Percentiles rank a stretch among this genome's conserved stretches.
These are phyloP conservation scores for Ascoidea asiatica DNA, from an alignment of 805 yeast genomes.

Conservation along the genomic window DNA sequence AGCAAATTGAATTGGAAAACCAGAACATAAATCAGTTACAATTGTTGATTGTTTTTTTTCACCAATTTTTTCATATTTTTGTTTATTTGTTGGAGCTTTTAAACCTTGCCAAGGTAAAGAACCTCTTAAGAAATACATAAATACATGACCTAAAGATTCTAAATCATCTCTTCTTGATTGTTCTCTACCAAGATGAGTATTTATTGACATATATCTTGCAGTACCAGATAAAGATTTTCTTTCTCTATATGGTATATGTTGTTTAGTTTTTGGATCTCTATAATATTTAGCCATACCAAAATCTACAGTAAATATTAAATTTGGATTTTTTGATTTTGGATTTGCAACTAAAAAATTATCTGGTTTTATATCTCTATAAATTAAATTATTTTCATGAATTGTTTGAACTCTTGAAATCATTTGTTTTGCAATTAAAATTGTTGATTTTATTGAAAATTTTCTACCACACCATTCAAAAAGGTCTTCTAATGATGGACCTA, in stretches of 20 bases:
- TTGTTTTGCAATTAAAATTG: constrained; percentile 62
- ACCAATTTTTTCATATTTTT: constrained; percentile 74
- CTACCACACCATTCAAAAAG: constrained; percentile 83
- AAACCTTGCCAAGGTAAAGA: constrained; percentile 86
- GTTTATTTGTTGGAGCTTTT: constrained; percentile 75
- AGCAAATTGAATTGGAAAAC: constrained; percentile 61
- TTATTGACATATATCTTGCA: constrained; percentile 78
- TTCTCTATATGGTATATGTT: constrained; percentile 74
- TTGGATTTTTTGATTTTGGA: constrained; percentile 45
- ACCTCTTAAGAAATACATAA: constrained; percentile 66
- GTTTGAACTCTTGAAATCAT: constrained; percentile 63
- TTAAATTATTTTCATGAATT: constrained; percentile 64
- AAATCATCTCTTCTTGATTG: constrained; percentile 76
- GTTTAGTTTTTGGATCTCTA: constrained; percentile 67
- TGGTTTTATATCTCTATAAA: constrained; percentile 74
- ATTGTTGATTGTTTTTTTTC: constrained; percentile 64
- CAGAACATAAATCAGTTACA: constrained; percentile 43
- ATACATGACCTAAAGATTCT: constrained; percentile 73
- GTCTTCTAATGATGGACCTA: constrained; percentile 75
- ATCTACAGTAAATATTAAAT: constrained; percentile 61
- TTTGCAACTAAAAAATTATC: constrained; percentile 68
- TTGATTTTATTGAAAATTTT: constrained; percentile 56
- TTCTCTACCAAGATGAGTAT: constrained; percentile 78
- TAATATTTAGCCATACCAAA: constrained; percentile 84
- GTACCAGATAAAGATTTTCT: constrained; percentile 73